These are phyloP conservation scores for Penicillium bialowiezense DNA, from an alignment of 495 filamentous ascomycete species.

Conservation along the genomic window DNA sequence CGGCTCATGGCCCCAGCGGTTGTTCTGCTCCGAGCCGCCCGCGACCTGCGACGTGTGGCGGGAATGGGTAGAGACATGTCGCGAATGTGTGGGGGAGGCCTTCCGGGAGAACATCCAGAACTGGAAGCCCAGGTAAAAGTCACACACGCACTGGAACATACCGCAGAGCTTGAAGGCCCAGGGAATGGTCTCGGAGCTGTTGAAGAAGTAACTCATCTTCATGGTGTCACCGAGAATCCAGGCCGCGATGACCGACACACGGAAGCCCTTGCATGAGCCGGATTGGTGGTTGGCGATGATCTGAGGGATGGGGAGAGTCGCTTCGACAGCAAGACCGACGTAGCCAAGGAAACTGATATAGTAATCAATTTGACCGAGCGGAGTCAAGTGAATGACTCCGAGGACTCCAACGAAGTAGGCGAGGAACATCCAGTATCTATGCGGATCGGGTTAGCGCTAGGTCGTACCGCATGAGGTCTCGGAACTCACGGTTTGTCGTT, in stretches of 20 bases:
- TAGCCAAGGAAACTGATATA: slow-evolving; percentile 77
- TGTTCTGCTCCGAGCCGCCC: slow-evolving; percentile 23
- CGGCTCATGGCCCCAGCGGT: slow-evolving; percentile 31
- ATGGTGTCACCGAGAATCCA: slow-evolving; percentile 91
- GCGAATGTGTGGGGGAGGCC: neutral
- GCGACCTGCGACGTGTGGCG: slow-evolving; percentile 13
- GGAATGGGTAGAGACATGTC: neutral
- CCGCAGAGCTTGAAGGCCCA: slow-evolving; percentile 90
- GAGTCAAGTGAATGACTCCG: slow-evolving; percentile 66
- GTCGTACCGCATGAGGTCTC: neutral
- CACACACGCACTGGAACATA: slow-evolving; percentile 85
- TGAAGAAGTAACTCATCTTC: slow-evolving; percentile 95
- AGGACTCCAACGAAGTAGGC: slow-evolving; percentile 65
- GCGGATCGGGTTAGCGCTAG: slow-evolving; percentile 1
- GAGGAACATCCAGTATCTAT: slow-evolving; percentile 86
- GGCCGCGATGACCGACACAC: slow-evolving; percentile 76
- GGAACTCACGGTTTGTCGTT: slow-evolving; percentile 67
- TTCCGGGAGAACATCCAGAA: slow-evolving; percentile 78
- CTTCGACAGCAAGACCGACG: slow-evolving; percentile 84
- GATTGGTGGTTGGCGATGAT: slow-evolving; percentile 75
- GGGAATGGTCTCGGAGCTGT: slow-evolving; percentile 66
- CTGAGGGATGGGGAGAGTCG: slow-evolving; percentile 85
- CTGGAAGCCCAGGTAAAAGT: slow-evolving; percentile 78
- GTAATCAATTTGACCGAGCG: slow-evolving; percentile 54
- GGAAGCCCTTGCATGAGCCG: slow-evolving; percentile 84